These are phyloP conservation scores for Ulota crispa DNA, from an alignment of 225 moss, liverwort and hornwort genomes.

Conservation along the genomic window DNA sequence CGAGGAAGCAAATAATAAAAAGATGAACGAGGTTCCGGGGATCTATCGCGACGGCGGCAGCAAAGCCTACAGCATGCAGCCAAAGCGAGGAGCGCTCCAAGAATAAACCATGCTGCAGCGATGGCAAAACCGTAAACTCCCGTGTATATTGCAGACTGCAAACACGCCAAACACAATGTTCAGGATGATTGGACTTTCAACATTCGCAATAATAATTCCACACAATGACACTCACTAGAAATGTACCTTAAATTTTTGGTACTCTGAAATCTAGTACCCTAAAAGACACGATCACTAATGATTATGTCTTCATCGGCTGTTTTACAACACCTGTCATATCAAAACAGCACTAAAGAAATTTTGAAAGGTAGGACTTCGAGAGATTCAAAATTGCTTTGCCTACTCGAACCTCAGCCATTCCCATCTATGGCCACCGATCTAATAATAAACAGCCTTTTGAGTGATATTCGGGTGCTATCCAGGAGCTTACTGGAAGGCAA, in stretches of 20 bases:
- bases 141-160: constrained; percentile 72
- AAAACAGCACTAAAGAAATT: background rate
- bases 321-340: too few relatives aligned
- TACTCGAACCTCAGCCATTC: background rate
- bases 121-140: constrained; percentile 69
- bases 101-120: constrained; percentile 51
- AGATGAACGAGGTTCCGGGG: constrained; percentile 22
- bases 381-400: background rate
- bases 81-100: constrained; percentile 48
- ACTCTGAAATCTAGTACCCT: too few relatives aligned
- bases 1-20: constrained; percentile 51
- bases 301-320: too few relatives aligned
- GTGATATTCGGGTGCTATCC: too few relatives aligned
- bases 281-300: too few relatives aligned
- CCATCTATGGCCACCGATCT: too few relatives aligned
- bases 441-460: too few relatives aligned
- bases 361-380: background rate
- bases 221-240: background rate
- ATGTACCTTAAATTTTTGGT: background rate
- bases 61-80: constrained; percentile 52
- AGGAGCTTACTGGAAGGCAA: background rate
- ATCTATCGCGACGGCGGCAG: constrained; percentile 39
- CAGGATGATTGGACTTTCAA: background rate
- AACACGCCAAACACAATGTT: background rate
- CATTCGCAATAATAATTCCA: too few relatives aligned